A percentile compares a stretch with the other conserved stretches of the same genome.
phyloP scores from a whole-genome alignment of 2,329 filamentous ascomycete species.

The Dactylonectria macrodidyma region DNA sequence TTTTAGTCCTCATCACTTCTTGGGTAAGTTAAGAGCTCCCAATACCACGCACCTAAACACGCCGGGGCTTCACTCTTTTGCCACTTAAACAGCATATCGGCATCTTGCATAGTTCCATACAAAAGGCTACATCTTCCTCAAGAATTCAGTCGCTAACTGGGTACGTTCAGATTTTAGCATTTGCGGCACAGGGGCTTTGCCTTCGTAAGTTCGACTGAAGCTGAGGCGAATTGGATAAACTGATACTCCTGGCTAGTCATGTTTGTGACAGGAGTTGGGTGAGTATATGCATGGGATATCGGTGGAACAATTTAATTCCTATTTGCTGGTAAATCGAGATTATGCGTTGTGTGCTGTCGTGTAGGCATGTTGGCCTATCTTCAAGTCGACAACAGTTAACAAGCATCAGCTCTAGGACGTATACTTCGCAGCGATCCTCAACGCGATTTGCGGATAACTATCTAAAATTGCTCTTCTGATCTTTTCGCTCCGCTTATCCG shows the following conservation, averaged over 20 bases:
- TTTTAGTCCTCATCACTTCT: constrained; percentile 16
- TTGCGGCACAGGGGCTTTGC: constrained; percentile 40
- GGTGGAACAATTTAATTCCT: constrained; percentile 44
- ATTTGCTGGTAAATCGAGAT: constrained; percentile 40
- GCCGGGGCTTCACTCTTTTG: not conserved
- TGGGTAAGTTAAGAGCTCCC: constrained; percentile 3
- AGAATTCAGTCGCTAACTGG: constrained; percentile 13
- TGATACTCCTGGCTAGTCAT: constrained; percentile 39
- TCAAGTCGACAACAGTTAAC: constrained; percentile 13
- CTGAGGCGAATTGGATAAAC: not conserved
- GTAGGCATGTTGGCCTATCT: not conserved
- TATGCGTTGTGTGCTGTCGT: not conserved
- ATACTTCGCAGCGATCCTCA: constrained; percentile 49
- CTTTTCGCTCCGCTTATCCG: constrained; percentile 56
- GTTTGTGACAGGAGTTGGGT: constrained; percentile 46
- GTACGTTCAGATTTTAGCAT: constrained; percentile 29
- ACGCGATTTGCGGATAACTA: constrained; percentile 53
- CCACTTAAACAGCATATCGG: not conserved
- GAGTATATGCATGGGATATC: constrained; percentile 52
- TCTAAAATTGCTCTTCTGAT: constrained; percentile 57
- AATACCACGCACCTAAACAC: not conserved
- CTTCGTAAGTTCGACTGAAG: constrained; percentile 28
- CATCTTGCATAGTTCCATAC: not conserved
- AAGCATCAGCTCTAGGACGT: constrained; percentile 37
- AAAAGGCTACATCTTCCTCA: no score